Conservation (phyloP, 139 green algal genomes). For the Limnomonas spitsbergensis region DNA sequence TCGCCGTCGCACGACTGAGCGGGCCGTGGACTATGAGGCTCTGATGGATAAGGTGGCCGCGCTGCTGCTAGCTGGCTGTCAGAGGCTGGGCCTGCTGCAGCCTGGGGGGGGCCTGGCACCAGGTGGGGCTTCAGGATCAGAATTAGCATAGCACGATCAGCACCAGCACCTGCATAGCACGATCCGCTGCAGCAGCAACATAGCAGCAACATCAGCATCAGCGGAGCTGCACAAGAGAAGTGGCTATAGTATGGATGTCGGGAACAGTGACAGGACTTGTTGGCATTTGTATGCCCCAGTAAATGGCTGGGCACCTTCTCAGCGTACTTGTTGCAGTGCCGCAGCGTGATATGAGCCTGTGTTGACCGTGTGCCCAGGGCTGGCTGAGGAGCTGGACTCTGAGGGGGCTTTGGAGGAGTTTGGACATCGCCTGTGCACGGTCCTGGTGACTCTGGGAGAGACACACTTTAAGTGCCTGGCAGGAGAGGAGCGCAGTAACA, state of each 20-base stretch:
- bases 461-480: constrained; percentile 10
- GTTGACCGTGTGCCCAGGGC: too few species aligned
- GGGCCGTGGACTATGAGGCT: background rate
- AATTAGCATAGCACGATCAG: too few species aligned
- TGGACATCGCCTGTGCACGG: background rate
- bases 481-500: background rate
- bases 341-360: too few species aligned
- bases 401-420: constrained; percentile 14
- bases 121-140: background rate
- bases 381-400: background rate
- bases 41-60: constrained; percentile 10
- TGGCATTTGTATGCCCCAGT: too few species aligned
- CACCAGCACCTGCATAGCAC: too few species aligned
- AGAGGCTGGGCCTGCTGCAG: constrained; percentile 13
- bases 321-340: too few species aligned
- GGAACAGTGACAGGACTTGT: too few species aligned
- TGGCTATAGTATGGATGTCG: too few species aligned
- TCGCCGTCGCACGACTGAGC: background rate
- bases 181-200: too few species aligned
- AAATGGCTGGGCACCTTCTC: too few species aligned
- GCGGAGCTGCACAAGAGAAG: too few species aligned
- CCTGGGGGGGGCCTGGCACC: background rate
- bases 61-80: constrained; percentile 14
- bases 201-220: too few species aligned
- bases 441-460: constrained; percentile 8